Percentiles rank a stretch among this genome's conserved stretches.
Evolutionary conservation across 352 stramenopile genomes (phyloP).

Genomic region (Phytophthora sansomeana): DNA sequence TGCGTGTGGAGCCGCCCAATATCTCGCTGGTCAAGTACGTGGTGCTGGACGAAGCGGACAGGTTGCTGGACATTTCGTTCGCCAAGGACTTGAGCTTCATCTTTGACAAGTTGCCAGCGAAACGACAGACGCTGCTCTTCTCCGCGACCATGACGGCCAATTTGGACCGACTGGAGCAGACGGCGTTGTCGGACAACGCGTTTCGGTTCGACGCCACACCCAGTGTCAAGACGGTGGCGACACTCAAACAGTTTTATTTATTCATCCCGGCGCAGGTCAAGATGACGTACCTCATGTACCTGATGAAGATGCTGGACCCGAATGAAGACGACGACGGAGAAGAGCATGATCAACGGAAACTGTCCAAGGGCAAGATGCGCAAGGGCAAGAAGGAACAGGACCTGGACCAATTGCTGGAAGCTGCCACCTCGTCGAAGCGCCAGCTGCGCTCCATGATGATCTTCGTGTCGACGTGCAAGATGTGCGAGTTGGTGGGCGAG

Average conservation of each 20-base stretch:
- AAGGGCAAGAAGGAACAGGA: constrained; percentile 50
- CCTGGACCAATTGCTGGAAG: constrained; percentile 34
- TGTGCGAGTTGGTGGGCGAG: constrained; percentile 94
- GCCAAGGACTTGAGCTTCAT: constrained; percentile 91
- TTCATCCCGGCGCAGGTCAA: constrained; percentile 98
- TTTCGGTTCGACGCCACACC: constrained; percentile 83
- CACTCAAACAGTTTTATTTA: constrained; percentile 97
- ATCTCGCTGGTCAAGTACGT: constrained; percentile 93
- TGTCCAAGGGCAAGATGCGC: constrained; percentile 19
- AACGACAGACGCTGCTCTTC: constrained; percentile 97
- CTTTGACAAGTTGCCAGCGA: constrained; percentile 74
- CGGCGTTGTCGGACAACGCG: constrained; percentile 61
- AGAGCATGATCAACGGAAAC: constrained; percentile 43
- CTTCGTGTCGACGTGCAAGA: constrained; percentile 97
- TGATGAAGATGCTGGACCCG: constrained; percentile 76
- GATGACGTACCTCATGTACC: constrained; percentile 95
- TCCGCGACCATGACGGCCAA: constrained; percentile 97
- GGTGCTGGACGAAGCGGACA: constrained; percentile 99
- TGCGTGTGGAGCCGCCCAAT: constrained; percentile 91
- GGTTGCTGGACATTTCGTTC: constrained; percentile 91
- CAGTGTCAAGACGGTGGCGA: constrained; percentile 90
- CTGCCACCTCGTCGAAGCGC: constrained; percentile 31
- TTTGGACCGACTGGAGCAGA: constrained; percentile 85
- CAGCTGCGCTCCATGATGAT: constrained; percentile 93
- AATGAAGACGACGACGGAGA: constrained; percentile 72